A percentile compares a stretch with the other conserved stretches of the same genome.
Evolutionary conservation across 1,284 basidiomycete genomes (phyloP).

Genomic region (Meira miltonrushii): DNA sequence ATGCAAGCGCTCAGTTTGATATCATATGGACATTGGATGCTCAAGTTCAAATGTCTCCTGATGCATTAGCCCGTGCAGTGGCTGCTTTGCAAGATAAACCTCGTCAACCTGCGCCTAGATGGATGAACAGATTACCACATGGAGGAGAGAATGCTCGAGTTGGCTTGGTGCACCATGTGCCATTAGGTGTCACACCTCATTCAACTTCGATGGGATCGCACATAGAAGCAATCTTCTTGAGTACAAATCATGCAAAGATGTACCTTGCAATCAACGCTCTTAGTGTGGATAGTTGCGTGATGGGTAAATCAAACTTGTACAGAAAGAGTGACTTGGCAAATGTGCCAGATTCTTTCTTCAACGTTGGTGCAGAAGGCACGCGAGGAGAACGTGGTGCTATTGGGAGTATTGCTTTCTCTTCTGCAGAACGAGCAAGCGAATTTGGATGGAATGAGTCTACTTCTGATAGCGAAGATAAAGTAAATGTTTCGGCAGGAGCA

Average conservation of each 20-base stretch:
- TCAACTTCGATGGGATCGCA: conserved; percentile 62
- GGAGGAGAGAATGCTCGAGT: conserved; percentile 53
- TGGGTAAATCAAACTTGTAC: conserved; percentile 94
- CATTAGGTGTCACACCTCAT: conserved; percentile 69
- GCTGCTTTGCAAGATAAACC: conserved; percentile 59
- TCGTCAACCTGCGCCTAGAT: conserved; percentile 9
- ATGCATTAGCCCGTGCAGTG: conserved; percentile 80
- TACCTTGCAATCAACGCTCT: conserved; percentile 87
- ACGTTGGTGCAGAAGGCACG: conserved; percentile 27
- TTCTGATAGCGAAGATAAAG: neutral
- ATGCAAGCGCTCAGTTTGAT: conserved; percentile 70
- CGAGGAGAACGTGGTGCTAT: conserved; percentile 36
- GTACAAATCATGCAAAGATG: conserved; percentile 98
- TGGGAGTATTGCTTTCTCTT: conserved; percentile 36
- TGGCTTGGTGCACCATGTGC: conserved; percentile 91
- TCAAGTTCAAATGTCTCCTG: conserved; percentile 72
- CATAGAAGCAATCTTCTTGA: conserved; percentile 89
- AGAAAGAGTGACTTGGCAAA: conserved; percentile 75
- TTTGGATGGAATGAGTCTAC: neutral
- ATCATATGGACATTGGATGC: conserved; percentile 96
- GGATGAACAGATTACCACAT: conserved; percentile 13
- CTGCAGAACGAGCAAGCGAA: conserved; percentile 3
- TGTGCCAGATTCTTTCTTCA: conserved; percentile 51
- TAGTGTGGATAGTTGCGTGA: conserved; percentile 86
- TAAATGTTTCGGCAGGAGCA: conserved; percentile 5